Percentiles rank a stretch among this genome's conserved stretches.
phyloP scores from a whole-genome alignment of 768 basidiomycete genomes.

The Calocera viscosa region DNA sequence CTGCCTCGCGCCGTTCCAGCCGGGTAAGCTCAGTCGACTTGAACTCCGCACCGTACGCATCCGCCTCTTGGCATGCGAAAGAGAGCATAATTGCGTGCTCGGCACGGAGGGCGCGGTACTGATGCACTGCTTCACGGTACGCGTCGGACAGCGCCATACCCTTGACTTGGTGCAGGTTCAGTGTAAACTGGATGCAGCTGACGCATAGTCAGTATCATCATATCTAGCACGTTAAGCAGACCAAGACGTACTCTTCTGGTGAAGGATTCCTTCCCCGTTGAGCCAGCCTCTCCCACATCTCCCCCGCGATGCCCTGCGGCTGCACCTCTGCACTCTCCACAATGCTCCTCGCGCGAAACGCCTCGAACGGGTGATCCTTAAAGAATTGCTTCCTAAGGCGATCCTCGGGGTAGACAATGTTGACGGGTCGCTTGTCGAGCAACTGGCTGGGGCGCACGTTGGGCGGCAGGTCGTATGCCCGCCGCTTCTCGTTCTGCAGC shows the following conservation, averaged over 20 bases:
- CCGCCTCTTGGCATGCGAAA: conserved; percentile 70
- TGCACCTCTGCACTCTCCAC: conserved; percentile 50
- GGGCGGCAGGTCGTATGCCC: conserved; percentile 37
- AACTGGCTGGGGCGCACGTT: neutral
- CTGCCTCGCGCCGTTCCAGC: conserved; percentile 49
- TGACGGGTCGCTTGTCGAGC: conserved; percentile 31
- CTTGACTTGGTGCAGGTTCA: conserved; percentile 62
- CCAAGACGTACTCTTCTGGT: conserved; percentile 70
- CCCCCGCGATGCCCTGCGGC: conserved; percentile 45
- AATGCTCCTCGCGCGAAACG: conserved; percentile 65
- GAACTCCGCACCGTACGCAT: conserved; percentile 57
- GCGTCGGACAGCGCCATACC: conserved; percentile 56
- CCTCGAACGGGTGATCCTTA: conserved; percentile 91
- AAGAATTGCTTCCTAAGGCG: conserved; percentile 82
- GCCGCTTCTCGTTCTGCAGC: conserved; percentile 27
- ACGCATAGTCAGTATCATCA: neutral
- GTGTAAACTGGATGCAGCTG: conserved; percentile 70
- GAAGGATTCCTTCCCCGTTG: conserved; percentile 74
- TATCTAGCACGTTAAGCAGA: neutral
- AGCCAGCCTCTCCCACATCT: conserved; percentile 61
- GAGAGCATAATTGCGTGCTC: conserved; percentile 65
- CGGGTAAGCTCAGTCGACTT: conserved; percentile 44
- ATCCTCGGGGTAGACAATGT: conserved; percentile 73
- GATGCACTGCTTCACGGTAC: conserved; percentile 63
- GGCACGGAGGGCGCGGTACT: conserved; percentile 80